Evolutionary conservation across 495 filamentous ascomycete species (phyloP), one percentile per base, ranked within the genome.

Genomic region (Apodospora peruviana): DNA sequence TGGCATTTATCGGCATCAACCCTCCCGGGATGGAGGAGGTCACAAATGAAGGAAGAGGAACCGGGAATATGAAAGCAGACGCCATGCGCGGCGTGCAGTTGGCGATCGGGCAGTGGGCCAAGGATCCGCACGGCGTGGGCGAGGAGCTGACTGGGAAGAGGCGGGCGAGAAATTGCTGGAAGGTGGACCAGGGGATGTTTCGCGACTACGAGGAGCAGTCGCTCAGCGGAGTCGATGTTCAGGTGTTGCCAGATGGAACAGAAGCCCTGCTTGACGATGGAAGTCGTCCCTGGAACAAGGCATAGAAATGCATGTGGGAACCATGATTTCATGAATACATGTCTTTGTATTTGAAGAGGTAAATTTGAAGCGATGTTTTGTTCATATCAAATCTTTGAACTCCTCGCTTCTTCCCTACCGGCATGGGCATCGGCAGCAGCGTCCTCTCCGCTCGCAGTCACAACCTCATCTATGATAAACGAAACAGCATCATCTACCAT

Each of bases 401-500:
- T 22, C 16, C 45, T 46, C 45, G 36, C 38, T 16, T 47, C 43
- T 9, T 45, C 44, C 8, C 21, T 21, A 16, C 34, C 23, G n/a
- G 44, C 45, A 17, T 36, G 34, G 19, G 40, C 42, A 24, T 64
- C 62, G 8, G 37, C 37, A 39, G 11, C 37, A 39, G 40, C 11
- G 20, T 21, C 34, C 10, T 14, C 44, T n/a, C 40, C 12, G 27
- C 25, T 11, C 5, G 48, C 53, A 10, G 61, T 52, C 20, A 52
- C 63, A 16, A 79, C 59, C 7, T 69, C 77, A 42, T 80, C 74
- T 19, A 74, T 65, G 21, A 91, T 70, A 57, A 90, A 90, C 18
- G 73, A 67, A 44, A 83, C 70, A 8, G 86, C 79, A 62, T 89
- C 87, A 36, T 70, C 68, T 40, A 81, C 71, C 91, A 97, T 96